Conservation (phyloP, 371 early-diverging fungal genomes). For the Apophysomyces variabilis region DNA sequence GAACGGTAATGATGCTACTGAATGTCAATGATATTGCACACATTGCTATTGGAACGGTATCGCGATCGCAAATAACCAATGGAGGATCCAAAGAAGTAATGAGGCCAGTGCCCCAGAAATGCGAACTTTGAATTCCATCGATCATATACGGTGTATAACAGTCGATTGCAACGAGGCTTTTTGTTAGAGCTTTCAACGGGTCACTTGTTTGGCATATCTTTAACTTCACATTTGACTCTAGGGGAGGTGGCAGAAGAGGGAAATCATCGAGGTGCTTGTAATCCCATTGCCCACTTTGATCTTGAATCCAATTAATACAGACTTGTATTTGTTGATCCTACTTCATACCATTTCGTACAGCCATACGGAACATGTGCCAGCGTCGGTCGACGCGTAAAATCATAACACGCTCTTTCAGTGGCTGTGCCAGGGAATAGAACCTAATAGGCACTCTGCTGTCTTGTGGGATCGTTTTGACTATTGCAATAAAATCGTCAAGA, state of each 20-base stretch:
- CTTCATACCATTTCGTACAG: constrained; percentile 73
- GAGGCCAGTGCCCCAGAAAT: constrained; percentile 76
- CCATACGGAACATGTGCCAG: constrained; percentile 82
- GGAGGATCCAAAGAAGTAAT: constrained; percentile 77
- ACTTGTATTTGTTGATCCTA: neutral
- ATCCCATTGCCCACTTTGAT: constrained; percentile 83
- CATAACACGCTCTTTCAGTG: constrained; percentile 71
- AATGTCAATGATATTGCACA: constrained; percentile 82
- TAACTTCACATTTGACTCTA: constrained; percentile 34
- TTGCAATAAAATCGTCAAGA: constrained; percentile 77
- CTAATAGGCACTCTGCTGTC: constrained; percentile 81
- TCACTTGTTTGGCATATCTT: neutral
- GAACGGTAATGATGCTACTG: constrained; percentile 74
- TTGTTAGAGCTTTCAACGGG: constrained; percentile 14
- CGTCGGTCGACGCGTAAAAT: constrained; percentile 81
- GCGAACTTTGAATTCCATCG: constrained; percentile 72
- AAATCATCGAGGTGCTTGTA: constrained; percentile 57
- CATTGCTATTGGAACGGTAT: constrained; percentile 77
- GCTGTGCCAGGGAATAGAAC: constrained; percentile 68
- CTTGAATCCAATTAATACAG: constrained; percentile 20
- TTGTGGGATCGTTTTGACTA: constrained; percentile 69
- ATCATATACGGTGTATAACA: constrained; percentile 73
- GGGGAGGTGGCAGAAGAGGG: constrained; percentile 27
- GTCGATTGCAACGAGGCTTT: constrained; percentile 65
- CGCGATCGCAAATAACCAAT: constrained; percentile 78